Evolutionary conservation across 1,284 basidiomycete species (phyloP).

Genomic region (Cryptococcus sp.): DNA sequence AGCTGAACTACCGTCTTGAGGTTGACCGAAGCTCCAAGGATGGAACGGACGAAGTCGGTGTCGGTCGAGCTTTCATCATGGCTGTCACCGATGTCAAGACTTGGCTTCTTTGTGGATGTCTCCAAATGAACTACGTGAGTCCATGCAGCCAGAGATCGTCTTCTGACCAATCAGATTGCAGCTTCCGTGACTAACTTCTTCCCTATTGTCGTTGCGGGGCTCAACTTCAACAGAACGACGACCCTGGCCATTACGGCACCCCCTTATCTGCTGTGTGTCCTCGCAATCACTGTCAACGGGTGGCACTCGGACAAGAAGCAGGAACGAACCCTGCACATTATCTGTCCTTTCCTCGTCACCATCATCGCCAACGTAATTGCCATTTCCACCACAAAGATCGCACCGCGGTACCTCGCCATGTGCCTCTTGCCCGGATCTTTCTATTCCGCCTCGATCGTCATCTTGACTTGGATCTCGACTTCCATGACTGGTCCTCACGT

Average conservation of each 20-base stretch:
- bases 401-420: constrained; percentile 43
- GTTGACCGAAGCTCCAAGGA: constrained; percentile 35
- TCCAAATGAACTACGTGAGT: constrained; percentile 25
- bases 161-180: constrained; percentile 4
- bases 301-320: constrained; percentile 40
- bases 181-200: constrained; percentile 45
- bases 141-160: neutral
- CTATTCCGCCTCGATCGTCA: constrained; percentile 45
- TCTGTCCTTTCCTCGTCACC: constrained; percentile 27
- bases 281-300: constrained; percentile 37
- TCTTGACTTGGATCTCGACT: constrained; percentile 43
- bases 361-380: constrained; percentile 57
- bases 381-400: constrained; percentile 47
- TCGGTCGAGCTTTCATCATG: constrained; percentile 24
- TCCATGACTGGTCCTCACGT: constrained; percentile 43
- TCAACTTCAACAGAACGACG: constrained; percentile 41
- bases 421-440: constrained; percentile 29
- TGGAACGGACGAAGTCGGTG: constrained; percentile 23
- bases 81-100: constrained; percentile 38
- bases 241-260: constrained; percentile 43
- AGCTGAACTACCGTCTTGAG: constrained; percentile 36
- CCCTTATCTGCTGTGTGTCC: constrained; percentile 40
- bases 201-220: constrained; percentile 35
- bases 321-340: constrained; percentile 29
- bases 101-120: constrained; percentile 20